Percentiles rank a stretch among this genome's conserved stretches.
phyloP scores from a whole-genome alignment of 495 filamentous ascomycete species.

The Hyaloscypha finlandica region DNA sequence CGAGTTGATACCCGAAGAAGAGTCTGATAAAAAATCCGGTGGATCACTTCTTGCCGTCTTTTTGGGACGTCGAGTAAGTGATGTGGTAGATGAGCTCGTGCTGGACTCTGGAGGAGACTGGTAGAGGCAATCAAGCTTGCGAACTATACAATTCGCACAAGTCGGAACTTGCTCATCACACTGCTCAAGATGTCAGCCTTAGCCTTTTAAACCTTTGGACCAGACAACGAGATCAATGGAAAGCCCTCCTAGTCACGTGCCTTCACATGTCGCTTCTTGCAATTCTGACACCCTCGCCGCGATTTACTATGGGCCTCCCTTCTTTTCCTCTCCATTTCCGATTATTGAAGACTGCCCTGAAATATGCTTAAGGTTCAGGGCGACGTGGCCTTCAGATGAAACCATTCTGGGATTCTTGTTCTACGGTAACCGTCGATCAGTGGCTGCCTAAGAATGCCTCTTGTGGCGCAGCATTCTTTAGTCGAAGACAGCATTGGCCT shows the following conservation, averaged over 20 bases:
- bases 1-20: background rate
- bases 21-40: background rate
- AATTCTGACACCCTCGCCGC: constrained; percentile 40
- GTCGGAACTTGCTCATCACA: constrained; percentile 41
- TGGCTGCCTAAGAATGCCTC: no score
- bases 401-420: no score
- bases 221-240: background rate
- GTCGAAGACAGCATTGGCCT: no score
- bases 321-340: constrained; percentile 32
- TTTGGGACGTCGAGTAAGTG: background rate
- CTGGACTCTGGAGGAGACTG: constrained; percentile 12
- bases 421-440: no score
- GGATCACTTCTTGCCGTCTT: background rate
- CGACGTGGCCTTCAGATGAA: no score
- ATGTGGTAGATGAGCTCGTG: background rate
- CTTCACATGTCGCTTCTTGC: constrained; percentile 43
- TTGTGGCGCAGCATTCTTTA: no score
- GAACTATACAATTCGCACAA: constrained; percentile 39
- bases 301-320: constrained; percentile 42
- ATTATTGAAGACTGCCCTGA: background rate
- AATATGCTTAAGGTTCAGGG: no score
- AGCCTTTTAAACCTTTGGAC: background rate
- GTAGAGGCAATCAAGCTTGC: constrained; percentile 36
- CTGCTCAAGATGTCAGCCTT: constrained; percentile 8
- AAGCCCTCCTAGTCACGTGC: constrained; percentile 14